phyloP scores from a whole-genome alignment of 148 eudicot genomes.

The Chenopodium berlandieri region DNA sequence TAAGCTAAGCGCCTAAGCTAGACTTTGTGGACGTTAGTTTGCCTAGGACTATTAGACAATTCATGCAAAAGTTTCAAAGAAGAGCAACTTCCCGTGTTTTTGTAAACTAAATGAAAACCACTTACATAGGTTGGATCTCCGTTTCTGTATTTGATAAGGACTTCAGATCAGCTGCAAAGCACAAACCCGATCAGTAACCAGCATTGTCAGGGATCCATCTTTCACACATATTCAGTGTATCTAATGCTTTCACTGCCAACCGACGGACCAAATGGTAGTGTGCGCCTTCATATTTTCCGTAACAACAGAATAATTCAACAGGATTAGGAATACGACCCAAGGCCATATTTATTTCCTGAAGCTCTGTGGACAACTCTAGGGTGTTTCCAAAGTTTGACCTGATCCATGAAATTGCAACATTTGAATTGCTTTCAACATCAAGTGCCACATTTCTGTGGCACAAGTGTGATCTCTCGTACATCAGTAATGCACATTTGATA shows the following conservation, averaged over 20 bases:
- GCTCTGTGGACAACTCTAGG: background rate
- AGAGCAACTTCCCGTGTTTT: too few species aligned
- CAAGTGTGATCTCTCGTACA: constrained; percentile 19
- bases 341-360: constrained; percentile 8
- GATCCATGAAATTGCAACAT: constrained; percentile 17
- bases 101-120: too few species aligned
- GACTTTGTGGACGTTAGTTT: too few species aligned
- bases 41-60: too few species aligned
- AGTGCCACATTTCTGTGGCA: background rate
- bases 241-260: background rate
- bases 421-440: constrained; percentile 6
- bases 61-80: too few species aligned
- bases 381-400: constrained; percentile 17
- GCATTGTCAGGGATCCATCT: background rate
- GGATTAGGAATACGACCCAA: constrained; percentile 5
- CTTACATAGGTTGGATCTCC: too few species aligned
- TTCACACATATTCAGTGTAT: background rate
- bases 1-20: too few species aligned
- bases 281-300: background rate
- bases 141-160: too few species aligned
- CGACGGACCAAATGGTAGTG: background rate
- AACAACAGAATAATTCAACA: constrained; percentile 2
- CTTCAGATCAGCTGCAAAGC: too few species aligned
- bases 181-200: too few species aligned
- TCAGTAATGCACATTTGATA: constrained; percentile 16